phyloP scores from a whole-genome alignment of 768 basidiomycete genomes.

The Termitomyces sp. region DNA sequence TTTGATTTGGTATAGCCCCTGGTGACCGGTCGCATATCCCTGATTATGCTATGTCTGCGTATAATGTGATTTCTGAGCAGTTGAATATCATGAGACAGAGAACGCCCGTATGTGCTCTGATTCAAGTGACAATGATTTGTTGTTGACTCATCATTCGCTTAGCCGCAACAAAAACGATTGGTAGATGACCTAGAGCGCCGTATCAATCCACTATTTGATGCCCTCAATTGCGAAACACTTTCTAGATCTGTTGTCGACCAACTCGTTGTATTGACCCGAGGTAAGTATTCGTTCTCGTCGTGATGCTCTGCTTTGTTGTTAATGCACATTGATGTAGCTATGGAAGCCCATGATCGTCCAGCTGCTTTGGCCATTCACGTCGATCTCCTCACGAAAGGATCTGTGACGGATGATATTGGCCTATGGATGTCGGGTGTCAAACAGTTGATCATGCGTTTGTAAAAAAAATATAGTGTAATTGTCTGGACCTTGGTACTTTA shows the following conservation, averaged over 20 bases:
- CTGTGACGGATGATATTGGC: constrained; percentile 77
- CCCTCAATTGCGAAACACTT: constrained; percentile 84
- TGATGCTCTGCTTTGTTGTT: not conserved
- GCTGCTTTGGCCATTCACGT: constrained; percentile 80
- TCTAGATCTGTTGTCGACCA: constrained; percentile 67
- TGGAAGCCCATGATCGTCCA: constrained; percentile 72
- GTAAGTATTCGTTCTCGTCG: constrained; percentile 30
- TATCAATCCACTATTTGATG: constrained; percentile 82
- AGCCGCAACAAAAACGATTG: constrained; percentile 81
- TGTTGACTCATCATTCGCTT: constrained; percentile 6
- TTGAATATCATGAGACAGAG: constrained; percentile 65
- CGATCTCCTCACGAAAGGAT: constrained; percentile 74
- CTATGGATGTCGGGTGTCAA: constrained; percentile 89
- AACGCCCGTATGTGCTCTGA: constrained; percentile 52
- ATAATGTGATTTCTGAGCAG: constrained; percentile 56
- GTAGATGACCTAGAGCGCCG: constrained; percentile 85
- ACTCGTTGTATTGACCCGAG: constrained; percentile 64
- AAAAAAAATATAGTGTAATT: not conserved
- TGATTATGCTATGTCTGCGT: constrained; percentile 58
- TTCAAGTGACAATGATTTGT: not conserved
- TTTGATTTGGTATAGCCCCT: constrained; percentile 45
- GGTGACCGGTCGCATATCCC: constrained; percentile 95
- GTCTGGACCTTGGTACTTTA: constrained; percentile 1
- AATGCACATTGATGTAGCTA: constrained; percentile 43
- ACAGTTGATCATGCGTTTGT: constrained; percentile 75